Conservation (phyloP, 768 basidiomycete genomes). For the Lyophyllum semitale region DNA sequence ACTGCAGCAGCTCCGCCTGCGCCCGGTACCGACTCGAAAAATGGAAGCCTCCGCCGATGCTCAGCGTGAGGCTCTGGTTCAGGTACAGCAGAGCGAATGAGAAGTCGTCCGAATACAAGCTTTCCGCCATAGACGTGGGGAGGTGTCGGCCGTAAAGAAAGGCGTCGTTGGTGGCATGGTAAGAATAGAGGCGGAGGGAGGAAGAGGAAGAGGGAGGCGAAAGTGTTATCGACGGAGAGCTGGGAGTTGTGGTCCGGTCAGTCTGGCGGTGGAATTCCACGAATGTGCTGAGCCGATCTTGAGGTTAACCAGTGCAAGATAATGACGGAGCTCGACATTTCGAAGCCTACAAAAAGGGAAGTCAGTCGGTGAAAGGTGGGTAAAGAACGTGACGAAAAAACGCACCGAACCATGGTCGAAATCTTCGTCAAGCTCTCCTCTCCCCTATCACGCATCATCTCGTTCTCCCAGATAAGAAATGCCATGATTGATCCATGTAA, state of each 20-base stretch:
- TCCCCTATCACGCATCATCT: no score
- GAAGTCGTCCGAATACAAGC: conserved; percentile 21
- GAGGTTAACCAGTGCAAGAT: no score
- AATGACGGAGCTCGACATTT: no score
- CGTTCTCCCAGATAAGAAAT: no score
- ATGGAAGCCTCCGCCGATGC: conserved; percentile 31
- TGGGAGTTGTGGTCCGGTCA: conserved; percentile 64
- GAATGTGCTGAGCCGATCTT: no score
- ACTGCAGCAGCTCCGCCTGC: conserved; percentile 46
- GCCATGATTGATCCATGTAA: no score
- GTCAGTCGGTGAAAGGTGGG: no score
- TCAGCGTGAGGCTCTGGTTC: neutral
- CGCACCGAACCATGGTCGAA: no score
- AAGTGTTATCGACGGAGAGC: conserved; percentile 43
- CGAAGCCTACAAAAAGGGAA: no score
- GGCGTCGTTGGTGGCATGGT: conserved; percentile 26
- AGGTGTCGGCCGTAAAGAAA: conserved; percentile 31
- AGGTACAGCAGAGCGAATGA: conserved; percentile 25
- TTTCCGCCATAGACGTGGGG: neutral
- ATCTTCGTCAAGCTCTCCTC: no score
- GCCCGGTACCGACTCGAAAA: conserved; percentile 48
- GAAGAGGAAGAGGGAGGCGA: conserved; percentile 23
- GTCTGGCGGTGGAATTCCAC: conserved; percentile 85
- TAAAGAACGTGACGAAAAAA: no score
- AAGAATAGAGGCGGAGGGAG: neutral